phyloP scores from a whole-genome alignment of 257 asterid species.

The Catharanthus roseus region DNA sequence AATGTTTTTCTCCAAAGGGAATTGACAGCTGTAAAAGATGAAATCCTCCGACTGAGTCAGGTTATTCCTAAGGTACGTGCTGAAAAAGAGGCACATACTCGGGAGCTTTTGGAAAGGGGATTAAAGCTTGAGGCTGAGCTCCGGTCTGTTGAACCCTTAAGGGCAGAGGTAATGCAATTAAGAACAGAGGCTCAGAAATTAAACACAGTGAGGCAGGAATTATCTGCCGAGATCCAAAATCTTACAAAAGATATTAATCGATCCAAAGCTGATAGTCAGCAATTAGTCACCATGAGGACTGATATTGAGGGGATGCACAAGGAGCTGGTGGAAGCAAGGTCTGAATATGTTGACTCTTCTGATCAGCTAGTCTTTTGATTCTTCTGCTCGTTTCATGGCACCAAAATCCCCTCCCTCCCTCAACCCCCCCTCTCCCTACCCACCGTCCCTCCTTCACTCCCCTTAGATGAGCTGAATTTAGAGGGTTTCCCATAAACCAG shows the following conservation, averaged over 20 bases:
- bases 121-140: conserved; percentile 78
- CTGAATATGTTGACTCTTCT: conserved; percentile 6
- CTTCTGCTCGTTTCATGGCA: background rate
- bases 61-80: conserved; percentile 58
- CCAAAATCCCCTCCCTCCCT: background rate
- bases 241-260: conserved; percentile 60
- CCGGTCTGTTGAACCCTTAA: conserved; percentile 53
- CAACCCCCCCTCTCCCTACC: no score
- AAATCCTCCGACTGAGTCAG: conserved; percentile 63
- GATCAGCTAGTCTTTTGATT: background rate
- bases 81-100: conserved; percentile 64
- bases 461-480: background rate
- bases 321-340: conserved; percentile 76
- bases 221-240: conserved; percentile 52
- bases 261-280: conserved; percentile 58
- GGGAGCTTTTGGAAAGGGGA: conserved; percentile 73
- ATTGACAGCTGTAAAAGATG: conserved; percentile 68
- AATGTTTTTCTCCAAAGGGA: conserved; percentile 85
- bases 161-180: conserved; percentile 54
- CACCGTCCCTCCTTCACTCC: no score
- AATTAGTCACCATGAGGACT: conserved; percentile 48
- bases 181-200: conserved; percentile 70
- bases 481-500: background rate
- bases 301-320: conserved; percentile 69
- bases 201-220: conserved; percentile 45